Base-by-base conservation (phyloP, 2,329 filamentous ascomycete species). In the Hypoxylon rubiginosum region DNA sequence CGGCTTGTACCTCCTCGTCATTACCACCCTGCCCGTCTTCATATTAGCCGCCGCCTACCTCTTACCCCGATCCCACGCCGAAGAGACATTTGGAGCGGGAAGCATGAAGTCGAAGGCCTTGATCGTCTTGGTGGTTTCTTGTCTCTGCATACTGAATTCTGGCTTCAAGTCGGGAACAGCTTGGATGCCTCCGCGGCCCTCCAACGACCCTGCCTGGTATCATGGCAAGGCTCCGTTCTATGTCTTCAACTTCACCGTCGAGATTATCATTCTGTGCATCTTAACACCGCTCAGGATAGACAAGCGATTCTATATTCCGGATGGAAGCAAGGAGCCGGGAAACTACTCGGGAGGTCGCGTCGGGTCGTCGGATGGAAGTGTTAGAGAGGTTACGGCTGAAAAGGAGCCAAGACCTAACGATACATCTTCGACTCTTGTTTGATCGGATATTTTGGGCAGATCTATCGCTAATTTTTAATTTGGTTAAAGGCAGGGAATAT, bases 221-320 rank as follows among this genome's bases (percentile, higher is more conserved):
- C 71, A 77, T 36, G 70, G 73, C 56, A 78, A 75, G 43, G 63
- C 74, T 1, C 74, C 74, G 0, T 79, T 81, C 56, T 81, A 81
- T 65, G 69, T 74, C 19, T 79, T 79, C 36, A 69, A 72, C 36
- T 81, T 79, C 59, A 62, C 71, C 5, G 67, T 79, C 3, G 79
- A 80, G 58, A 66, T 77, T 28, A 13, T 71, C 3, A 71, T 74
- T 2, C 45, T 77, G 19, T 57, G 50, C 11, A 52, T 74, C 17
- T 54, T 74, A 21, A 71, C 67, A 2, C n/a, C 68, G 3, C 36
- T 53, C 2, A 67, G 74, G 10, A 53, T 77, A 9, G 75, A 77
- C 62, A 70, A 69, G 28, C 68, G 70, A 39, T 77, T 76, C 58
- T 63, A 75, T 32, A 56, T 77, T 6, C 74, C 74, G 9, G 46